A percentile compares a stretch with the other conserved stretches of the same genome.
Evolutionary conservation across 2,329 filamentous ascomycete genomes (phyloP).

Genomic region (Fusarium austroafricanum): DNA sequence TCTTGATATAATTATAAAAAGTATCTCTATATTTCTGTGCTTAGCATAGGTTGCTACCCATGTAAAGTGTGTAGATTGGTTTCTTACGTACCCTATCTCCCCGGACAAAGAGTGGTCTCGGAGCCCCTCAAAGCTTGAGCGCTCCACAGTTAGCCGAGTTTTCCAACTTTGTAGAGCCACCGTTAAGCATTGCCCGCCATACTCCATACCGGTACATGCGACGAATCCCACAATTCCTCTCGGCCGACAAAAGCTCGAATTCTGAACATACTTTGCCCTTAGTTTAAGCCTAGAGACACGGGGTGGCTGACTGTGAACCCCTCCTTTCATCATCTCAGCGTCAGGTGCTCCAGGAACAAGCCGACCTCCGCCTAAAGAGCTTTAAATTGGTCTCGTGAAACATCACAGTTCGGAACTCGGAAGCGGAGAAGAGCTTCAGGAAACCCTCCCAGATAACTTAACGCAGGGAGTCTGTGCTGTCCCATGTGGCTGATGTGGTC

Average conservation of each 20-base stretch:
- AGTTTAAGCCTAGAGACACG: constrained; percentile 7
- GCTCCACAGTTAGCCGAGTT: constrained; percentile 39
- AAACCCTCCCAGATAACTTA: background rate
- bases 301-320: constrained; percentile 35
- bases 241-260: constrained; percentile 34
- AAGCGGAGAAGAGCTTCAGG: constrained; percentile 32
- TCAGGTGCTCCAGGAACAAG: constrained; percentile 42
- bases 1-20: no score
- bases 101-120: background rate
- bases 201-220: background rate
- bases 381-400: constrained; percentile 23
- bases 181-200: constrained; percentile 6
- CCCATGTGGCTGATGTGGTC: constrained; percentile 34
- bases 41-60: no score
- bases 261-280: background rate
- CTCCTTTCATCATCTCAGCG: constrained; percentile 24
- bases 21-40: no score
- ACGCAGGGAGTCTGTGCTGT: constrained; percentile 6
- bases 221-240: constrained; percentile 31
- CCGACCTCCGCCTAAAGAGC: constrained; percentile 6
- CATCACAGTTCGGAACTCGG: background rate
- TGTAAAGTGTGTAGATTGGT: no score
- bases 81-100: no score
- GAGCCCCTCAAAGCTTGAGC: constrained; percentile 21
- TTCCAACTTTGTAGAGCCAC: constrained; percentile 13